These are phyloP conservation scores for Capronia americana DNA, from an alignment of 2,329 filamentous ascomycete species.

Conservation along the genomic window DNA sequence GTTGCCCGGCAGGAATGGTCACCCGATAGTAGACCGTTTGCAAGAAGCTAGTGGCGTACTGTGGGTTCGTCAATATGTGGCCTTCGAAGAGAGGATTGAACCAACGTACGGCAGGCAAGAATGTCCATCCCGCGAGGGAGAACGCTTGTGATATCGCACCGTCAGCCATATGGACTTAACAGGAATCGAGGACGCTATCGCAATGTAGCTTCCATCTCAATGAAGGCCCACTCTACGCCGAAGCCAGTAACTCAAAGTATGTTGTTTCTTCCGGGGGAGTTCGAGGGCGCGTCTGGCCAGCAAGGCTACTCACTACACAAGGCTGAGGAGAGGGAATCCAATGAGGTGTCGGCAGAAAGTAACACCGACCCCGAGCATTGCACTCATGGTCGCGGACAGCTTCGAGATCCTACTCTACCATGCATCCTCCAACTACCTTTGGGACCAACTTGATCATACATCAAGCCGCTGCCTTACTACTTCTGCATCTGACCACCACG, in stretches of 20 bases:
- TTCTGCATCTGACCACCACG: too few species aligned
- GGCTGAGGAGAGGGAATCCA: not conserved
- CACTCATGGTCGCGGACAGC: too few species aligned
- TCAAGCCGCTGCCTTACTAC: too few species aligned
- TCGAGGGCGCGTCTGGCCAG: not conserved
- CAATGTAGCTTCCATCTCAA: not conserved
- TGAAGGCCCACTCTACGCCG: not conserved
- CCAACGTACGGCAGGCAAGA: constrained; percentile 64
- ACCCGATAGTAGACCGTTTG: constrained; percentile 86
- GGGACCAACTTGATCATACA: too few species aligned
- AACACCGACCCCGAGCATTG: not conserved
- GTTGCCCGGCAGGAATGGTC: constrained; percentile 86
- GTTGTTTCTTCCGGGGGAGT: not conserved
- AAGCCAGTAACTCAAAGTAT: not conserved
- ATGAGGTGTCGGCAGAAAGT: not conserved
- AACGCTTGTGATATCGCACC: constrained; percentile 55
- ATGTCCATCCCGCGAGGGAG: constrained; percentile 66
- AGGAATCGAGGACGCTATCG: not conserved
- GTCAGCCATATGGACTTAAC: constrained; percentile 37
- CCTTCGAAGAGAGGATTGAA: not conserved
- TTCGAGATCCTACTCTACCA: not conserved
- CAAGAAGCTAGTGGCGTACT: constrained; percentile 79
- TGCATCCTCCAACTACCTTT: too few species aligned
- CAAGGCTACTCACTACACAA: not conserved
- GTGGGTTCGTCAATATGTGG: not conserved